Percentiles rank a stretch among this genome's conserved stretches.
Evolutionary conservation across 192 early-diverging fungal species (phyloP).

Genomic region (Rhizoclosmatium sp.): DNA sequence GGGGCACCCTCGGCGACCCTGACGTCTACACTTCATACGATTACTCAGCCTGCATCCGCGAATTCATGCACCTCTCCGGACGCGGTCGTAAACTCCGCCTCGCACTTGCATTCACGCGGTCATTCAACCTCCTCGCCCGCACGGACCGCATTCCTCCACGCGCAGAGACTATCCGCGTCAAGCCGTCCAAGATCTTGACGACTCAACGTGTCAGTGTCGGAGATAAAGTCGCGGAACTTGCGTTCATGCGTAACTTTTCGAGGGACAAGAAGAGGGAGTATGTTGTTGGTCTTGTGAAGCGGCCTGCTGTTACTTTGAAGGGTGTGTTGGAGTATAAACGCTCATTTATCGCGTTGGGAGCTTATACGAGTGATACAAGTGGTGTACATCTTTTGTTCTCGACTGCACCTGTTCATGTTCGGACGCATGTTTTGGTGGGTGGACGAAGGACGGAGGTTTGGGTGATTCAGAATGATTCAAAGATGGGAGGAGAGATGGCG

Average conservation of each 20-base stretch:
- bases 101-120: constrained; percentile 64
- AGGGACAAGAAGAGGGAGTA: constrained; percentile 46
- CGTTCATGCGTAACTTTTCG: constrained; percentile 76
- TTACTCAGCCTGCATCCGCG: constrained; percentile 79
- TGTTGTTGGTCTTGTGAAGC: constrained; percentile 43
- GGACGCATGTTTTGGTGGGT: constrained; percentile 36
- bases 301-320: constrained; percentile 41
- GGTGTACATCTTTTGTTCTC: constrained; percentile 64
- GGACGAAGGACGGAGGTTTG: constrained; percentile 62
- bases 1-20: constrained; percentile 73
- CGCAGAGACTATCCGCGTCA: background rate
- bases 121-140: constrained; percentile 60
- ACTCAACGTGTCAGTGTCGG: constrained; percentile 14
- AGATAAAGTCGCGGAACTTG: constrained; percentile 4
- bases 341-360: constrained; percentile 70
- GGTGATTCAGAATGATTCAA: constrained; percentile 63
- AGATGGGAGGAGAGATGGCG: constrained; percentile 62
- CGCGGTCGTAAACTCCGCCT: constrained; percentile 67
- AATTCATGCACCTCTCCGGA: constrained; percentile 71
- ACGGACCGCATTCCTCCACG: constrained; percentile 16
- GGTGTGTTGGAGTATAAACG: constrained; percentile 63
- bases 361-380: constrained; percentile 56
- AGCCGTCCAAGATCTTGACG: constrained; percentile 9
- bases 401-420: constrained; percentile 64
- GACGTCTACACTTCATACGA: constrained; percentile 83